Conservation (phyloP, 805 yeast genomes). For the Tetrapisispora taiwanensis region DNA sequence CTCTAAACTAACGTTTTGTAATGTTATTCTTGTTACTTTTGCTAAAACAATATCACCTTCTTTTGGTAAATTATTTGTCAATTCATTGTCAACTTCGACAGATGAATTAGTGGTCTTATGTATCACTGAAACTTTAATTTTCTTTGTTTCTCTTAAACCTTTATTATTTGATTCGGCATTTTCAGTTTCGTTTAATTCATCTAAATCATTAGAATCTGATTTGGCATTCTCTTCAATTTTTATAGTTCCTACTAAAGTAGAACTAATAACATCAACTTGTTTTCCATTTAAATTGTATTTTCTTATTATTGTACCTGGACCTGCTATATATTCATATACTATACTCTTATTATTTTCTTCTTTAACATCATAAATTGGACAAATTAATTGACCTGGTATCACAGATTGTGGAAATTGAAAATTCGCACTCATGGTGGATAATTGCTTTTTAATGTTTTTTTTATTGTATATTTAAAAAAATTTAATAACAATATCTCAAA, state of each 20-base stretch:
- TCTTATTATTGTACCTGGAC: constrained; percentile 52
- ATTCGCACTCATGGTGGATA: not conserved
- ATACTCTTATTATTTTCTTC: constrained; percentile 24
- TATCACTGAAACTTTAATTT: constrained; percentile 23
- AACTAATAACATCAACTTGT: constrained; percentile 34
- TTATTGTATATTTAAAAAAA: not conserved
- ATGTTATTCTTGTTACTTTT: constrained; percentile 54
- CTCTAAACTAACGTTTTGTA: constrained; percentile 68
- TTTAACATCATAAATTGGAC: constrained; percentile 40
- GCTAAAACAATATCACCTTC: constrained; percentile 80
- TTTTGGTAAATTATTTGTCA: constrained; percentile 53
- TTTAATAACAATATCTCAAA: no score
- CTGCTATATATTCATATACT: constrained; percentile 43
- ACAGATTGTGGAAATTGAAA: constrained; percentile 35
- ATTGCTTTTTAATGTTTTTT: not conserved
- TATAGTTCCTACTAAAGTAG: constrained; percentile 59
- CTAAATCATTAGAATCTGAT: constrained; percentile 7
- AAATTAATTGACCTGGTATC: constrained; percentile 75
- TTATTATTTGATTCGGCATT: constrained; percentile 7
- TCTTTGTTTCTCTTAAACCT: constrained; percentile 12
- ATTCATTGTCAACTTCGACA: constrained; percentile 15
- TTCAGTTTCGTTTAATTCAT: constrained; percentile 5
- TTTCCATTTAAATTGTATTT: constrained; percentile 34
- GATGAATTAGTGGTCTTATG: constrained; percentile 11
- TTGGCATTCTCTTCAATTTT: constrained; percentile 19